Evolutionary conservation across 208 protist genomes (phyloP).

Genomic region (Leptomonas pyrrhocoris): DNA sequence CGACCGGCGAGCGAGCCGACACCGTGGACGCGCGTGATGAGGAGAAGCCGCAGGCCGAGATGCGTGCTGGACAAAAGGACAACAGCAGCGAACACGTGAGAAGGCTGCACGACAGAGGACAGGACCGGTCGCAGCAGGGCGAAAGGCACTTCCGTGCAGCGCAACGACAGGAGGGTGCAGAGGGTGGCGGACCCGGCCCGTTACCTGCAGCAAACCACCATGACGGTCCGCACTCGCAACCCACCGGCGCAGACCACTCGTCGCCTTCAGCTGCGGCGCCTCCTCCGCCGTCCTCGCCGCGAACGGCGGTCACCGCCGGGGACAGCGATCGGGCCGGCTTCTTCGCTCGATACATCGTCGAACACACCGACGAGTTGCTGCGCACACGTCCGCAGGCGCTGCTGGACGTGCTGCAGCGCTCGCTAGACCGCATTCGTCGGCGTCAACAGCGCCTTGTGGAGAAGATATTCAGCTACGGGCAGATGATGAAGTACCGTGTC

Average conservation of each 20-base stretch:
- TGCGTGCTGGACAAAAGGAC: neutral
- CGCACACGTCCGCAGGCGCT: slow-evolving; percentile 2
- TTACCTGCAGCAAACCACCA: no score
- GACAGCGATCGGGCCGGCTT: slow-evolving; percentile 18
- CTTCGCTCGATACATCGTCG: slow-evolving; percentile 26
- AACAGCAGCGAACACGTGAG: neutral
- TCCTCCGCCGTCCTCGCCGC: neutral
- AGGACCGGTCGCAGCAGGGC: neutral
- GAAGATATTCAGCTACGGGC: slow-evolving; percentile 38
- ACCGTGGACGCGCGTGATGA: neutral
- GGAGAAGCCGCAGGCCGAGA: neutral
- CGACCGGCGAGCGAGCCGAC: neutral
- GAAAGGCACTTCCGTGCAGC: neutral
- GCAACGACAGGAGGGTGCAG: neutral
- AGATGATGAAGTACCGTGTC: slow-evolving; percentile 56
- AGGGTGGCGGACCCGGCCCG: neutral
- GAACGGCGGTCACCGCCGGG: neutral
- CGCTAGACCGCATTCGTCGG: slow-evolving; percentile 25
- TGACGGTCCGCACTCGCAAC: no score
- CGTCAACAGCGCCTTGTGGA: slow-evolving; percentile 29
- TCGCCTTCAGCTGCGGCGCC: neutral
- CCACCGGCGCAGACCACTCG: no score
- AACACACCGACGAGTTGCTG: slow-evolving; percentile 12
- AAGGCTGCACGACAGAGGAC: neutral
- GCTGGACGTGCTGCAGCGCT: slow-evolving; percentile 33